Evolutionary conservation across 306 rosid species (phyloP).

Genomic region (Rosa rugosa): DNA sequence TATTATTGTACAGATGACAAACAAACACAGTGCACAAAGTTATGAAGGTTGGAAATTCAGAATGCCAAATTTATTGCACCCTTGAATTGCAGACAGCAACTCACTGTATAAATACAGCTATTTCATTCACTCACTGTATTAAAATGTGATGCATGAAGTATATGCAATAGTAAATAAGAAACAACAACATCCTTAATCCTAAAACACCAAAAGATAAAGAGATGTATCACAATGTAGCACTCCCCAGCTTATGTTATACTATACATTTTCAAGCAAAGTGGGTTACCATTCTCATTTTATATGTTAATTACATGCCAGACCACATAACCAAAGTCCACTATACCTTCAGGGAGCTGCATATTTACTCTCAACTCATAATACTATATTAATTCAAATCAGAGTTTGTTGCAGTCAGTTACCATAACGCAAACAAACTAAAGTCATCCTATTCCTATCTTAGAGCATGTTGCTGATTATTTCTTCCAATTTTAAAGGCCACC

Average conservation of each 20-base stretch:
- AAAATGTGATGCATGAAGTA: background rate
- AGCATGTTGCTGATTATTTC: background rate
- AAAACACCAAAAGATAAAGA: background rate
- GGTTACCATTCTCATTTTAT: background rate
- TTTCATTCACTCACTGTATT: background rate
- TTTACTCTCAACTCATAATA: background rate
- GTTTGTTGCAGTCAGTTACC: background rate
- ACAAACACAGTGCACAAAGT: background rate
- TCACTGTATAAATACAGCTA: background rate
- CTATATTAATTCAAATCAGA: background rate
- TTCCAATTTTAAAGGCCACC: background rate
- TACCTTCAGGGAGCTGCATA: background rate
- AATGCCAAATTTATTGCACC: background rate
- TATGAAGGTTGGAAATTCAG: background rate
- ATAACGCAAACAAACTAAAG: background rate
- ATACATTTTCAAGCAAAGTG: background rate
- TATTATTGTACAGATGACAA: background rate
- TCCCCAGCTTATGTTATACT: background rate
- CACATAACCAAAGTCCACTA: background rate
- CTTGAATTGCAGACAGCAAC: background rate
- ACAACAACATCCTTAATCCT: background rate
- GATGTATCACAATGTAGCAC: background rate
- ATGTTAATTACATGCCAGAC: background rate
- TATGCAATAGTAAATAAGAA: background rate
- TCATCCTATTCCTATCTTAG: background rate